Conservation (phyloP, 2,329 filamentous ascomycete genomes). For the Fusarium buharicum region DNA sequence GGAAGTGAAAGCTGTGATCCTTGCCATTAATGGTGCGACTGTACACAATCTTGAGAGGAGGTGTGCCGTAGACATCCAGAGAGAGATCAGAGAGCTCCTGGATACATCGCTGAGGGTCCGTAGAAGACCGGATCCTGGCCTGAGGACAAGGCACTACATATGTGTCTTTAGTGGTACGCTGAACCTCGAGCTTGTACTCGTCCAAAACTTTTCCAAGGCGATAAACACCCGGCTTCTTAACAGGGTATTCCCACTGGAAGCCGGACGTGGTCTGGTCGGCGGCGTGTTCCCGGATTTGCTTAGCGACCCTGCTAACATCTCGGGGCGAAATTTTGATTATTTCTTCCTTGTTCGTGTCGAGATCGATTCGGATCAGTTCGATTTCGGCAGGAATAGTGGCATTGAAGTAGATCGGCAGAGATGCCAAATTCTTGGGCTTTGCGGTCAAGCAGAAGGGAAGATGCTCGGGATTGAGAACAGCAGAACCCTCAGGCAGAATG, state of each 20-base stretch:
- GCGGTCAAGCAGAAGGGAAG: constrained; percentile 83
- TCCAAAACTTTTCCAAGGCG: constrained; percentile 86
- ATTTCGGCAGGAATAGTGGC: constrained; percentile 89
- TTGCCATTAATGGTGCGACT: constrained; percentile 86
- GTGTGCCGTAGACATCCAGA: constrained; percentile 86
- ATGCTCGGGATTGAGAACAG: constrained; percentile 83
- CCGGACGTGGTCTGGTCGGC: constrained; percentile 69
- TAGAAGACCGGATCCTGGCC: constrained; percentile 72
- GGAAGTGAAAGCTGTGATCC: constrained; percentile 86
- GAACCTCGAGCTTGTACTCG: constrained; percentile 92
- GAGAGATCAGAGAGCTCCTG: constrained; percentile 88
- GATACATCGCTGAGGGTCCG: constrained; percentile 77
- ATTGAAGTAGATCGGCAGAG: constrained; percentile 90
- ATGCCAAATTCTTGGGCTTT: constrained; percentile 66
- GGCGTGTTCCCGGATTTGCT: constrained; percentile 72
- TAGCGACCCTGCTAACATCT: constrained; percentile 79
- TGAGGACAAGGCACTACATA: constrained; percentile 88
- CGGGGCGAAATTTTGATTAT: constrained; percentile 78
- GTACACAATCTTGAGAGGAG: constrained; percentile 92
- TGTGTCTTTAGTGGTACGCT: constrained; percentile 77
- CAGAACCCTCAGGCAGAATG: constrained; percentile 95
- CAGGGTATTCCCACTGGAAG: constrained; percentile 75
- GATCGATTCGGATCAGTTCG: constrained; percentile 86
- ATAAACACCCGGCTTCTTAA: constrained; percentile 91
- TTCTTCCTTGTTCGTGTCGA: constrained; percentile 83